phyloP scores from a whole-genome alignment of 2,329 filamentous ascomycete genomes.

The Cordyceps farinosa region DNA sequence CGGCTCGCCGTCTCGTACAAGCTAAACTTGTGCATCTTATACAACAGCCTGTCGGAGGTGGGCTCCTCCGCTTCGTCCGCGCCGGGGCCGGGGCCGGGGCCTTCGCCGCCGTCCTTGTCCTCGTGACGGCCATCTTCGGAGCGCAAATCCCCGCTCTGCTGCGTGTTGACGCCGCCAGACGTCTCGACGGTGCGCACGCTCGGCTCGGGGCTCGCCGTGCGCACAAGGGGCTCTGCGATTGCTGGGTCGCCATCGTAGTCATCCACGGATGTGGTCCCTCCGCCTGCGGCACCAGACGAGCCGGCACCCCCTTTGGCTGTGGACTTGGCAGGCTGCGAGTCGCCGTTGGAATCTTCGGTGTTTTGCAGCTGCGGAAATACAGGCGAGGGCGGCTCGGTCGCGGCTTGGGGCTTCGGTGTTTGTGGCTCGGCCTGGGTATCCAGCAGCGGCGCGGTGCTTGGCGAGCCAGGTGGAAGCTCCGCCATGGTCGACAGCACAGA shows the following conservation, averaged over 20 bases:
- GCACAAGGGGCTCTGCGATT: slow-evolving; percentile 55
- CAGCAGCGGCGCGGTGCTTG: neutral
- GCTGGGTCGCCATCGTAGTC: slow-evolving; percentile 58
- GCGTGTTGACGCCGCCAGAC: slow-evolving; percentile 3
- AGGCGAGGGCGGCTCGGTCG: slow-evolving; percentile 23
- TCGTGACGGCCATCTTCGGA: slow-evolving; percentile 2
- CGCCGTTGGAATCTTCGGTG: slow-evolving; percentile 30
- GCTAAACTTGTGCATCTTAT: slow-evolving; percentile 93
- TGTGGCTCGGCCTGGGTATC: neutral
- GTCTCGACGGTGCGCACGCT: slow-evolving; percentile 24
- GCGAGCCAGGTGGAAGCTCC: slow-evolving; percentile 1
- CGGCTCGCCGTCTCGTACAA: slow-evolving; percentile 91
- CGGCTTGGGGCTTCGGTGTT: neutral
- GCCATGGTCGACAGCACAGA: neutral
- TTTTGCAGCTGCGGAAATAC: slow-evolving; percentile 37
- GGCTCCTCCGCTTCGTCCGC: slow-evolving; percentile 32
- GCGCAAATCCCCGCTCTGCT: slow-evolving; percentile 3
- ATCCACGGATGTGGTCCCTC: slow-evolving; percentile 47
- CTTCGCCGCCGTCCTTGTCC: neutral
- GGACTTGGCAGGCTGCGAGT: neutral
- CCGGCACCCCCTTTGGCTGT: slow-evolving; percentile 34
- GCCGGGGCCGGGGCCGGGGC: slow-evolving; percentile 15
- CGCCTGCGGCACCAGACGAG: slow-evolving; percentile 55
- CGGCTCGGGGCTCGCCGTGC: slow-evolving; percentile 51
- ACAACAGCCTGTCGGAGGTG: slow-evolving; percentile 38